Evolutionary conservation across 2,329 filamentous ascomycete genomes (phyloP).

Genomic region (Xylariaceae sp.): DNA sequence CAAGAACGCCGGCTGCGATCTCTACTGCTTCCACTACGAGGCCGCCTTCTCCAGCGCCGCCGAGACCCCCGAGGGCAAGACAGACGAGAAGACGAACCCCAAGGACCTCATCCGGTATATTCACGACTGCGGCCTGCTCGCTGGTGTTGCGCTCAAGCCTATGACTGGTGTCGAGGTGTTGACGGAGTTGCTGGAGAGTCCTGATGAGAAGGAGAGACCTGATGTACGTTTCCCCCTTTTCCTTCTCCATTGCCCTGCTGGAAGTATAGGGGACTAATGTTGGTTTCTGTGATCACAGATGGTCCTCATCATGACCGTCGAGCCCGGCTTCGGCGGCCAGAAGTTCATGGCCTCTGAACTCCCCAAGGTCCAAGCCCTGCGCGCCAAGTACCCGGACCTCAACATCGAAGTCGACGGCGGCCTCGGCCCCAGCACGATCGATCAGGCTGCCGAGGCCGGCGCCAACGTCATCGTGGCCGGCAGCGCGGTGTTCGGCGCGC

Average conservation of each 20-base stretch:
- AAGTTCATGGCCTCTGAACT: conserved; percentile 97
- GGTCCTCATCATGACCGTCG: conserved; percentile 97
- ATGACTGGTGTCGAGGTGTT: conserved; percentile 85
- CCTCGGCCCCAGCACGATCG: conserved; percentile 80
- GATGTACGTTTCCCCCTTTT: conserved; percentile 59
- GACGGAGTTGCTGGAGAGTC: conserved; percentile 78
- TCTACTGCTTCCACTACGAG: conserved; percentile 99
- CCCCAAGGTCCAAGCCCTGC: conserved; percentile 82
- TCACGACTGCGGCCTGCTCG: conserved; percentile 79
- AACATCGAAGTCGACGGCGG: conserved; percentile 98
- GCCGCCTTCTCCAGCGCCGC: conserved; percentile 85
- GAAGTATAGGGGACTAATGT: not conserved
- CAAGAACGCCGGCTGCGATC: conserved; percentile 85
- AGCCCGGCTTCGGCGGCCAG: conserved; percentile 95
- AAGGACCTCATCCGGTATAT: conserved; percentile 85
- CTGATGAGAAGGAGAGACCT: conserved; percentile 68
- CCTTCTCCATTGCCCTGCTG: not conserved
- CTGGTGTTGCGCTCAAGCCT: conserved; percentile 94
- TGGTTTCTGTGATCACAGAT: conserved; percentile 48
- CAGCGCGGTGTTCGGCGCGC: conserved; percentile 89
- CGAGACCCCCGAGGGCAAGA: conserved; percentile 65
- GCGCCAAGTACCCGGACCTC: conserved; percentile 78
- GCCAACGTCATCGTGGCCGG: conserved; percentile 98
- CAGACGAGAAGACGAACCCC: conserved; percentile 70
- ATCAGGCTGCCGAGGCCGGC: conserved; percentile 88